Conservation (phyloP, 495 filamentous ascomycete species). For the Neurospora tetrasperma region DNA sequence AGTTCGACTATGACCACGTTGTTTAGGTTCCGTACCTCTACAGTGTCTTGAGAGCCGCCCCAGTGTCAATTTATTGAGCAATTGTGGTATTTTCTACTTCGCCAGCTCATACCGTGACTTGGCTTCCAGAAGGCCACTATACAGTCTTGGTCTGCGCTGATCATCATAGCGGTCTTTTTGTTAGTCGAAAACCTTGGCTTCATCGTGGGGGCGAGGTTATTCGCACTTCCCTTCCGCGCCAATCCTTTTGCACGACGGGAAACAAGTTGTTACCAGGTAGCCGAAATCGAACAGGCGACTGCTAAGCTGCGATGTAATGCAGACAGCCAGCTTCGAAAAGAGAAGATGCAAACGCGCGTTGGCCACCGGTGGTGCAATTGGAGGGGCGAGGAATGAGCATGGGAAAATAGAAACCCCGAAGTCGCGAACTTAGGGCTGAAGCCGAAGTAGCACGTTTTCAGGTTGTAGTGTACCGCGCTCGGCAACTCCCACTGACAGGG, state of each 20-base stretch:
- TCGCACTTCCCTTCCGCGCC: neutral
- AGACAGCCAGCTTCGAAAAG: neutral
- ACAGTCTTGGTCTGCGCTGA: too few relatives aligned
- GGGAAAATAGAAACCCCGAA: neutral
- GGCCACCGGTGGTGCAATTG: neutral
- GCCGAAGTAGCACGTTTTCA: neutral
- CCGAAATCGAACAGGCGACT: neutral
- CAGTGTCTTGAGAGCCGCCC: too few relatives aligned
- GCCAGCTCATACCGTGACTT: too few relatives aligned
- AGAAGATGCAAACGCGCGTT: neutral
- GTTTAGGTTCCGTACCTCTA: too few relatives aligned
- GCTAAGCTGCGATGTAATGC: neutral
- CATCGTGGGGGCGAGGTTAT: neutral
- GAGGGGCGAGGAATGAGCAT: neutral
- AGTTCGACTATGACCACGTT: too few relatives aligned
- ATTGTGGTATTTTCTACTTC: too few relatives aligned
- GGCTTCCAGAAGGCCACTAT: neutral
- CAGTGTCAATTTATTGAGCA: too few relatives aligned
- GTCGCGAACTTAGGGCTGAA: neutral
- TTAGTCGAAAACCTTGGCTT: neutral
- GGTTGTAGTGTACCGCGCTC: neutral
- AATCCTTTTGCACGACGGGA: neutral
- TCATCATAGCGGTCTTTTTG: neutral
- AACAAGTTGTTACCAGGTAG: neutral
- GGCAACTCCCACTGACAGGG: neutral